Evolutionary conservation across 2,329 filamentous ascomycete genomes (phyloP), one percentile per base, ranked within the genome.

Genomic region (Claviceps humidiphila): DNA sequence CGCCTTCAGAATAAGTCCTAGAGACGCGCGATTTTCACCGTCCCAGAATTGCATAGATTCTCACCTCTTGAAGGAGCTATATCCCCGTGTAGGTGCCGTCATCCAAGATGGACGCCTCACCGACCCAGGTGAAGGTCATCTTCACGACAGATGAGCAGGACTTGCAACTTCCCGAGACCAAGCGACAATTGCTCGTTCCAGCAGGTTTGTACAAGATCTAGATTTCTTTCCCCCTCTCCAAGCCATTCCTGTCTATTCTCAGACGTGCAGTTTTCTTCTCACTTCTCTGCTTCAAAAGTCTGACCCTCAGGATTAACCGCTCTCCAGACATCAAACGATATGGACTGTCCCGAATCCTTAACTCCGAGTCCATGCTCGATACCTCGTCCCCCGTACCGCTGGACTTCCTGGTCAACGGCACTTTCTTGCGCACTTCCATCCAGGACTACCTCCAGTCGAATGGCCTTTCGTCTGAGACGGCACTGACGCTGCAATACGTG

Each of bases 401-500:
- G 69, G 93, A 98, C 69, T 97, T 98, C 72, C 79, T 98, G 60
- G 84, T 95, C 70, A 93, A 96, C 68, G 93, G 93, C 67, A 84
- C 85, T 63, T 96, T 95, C 68, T 79, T 98, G 50, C 85, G 87
- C 56, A 87, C 89, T 26, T 89, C 87, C 17, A 80, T 98, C 58
- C 88, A 95, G 66, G 87, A 96, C 63, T 95, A 95, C 69, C 81
- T 98, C 55, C 83, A 83, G 16, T 75, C 82, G 56, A 87, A 93
- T 63, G 91, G 91, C 49, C 83, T 97, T 55, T 95, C 89, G 20
- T 80, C 89, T 43, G 93, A 98, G 73, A 86, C 84, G 4, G 91
- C 85, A 4, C 72, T 98, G 50, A 85, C 84, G 39, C 78, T 98
- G 53, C 90, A 97, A 73, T 98, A 97, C 69, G 89, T 96, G 39